Percentiles rank a stretch among this genome's conserved stretches.
Conservation (phyloP, 2,329 filamentous ascomycete genomes). For the Aureobasidium pullulans region DNA sequence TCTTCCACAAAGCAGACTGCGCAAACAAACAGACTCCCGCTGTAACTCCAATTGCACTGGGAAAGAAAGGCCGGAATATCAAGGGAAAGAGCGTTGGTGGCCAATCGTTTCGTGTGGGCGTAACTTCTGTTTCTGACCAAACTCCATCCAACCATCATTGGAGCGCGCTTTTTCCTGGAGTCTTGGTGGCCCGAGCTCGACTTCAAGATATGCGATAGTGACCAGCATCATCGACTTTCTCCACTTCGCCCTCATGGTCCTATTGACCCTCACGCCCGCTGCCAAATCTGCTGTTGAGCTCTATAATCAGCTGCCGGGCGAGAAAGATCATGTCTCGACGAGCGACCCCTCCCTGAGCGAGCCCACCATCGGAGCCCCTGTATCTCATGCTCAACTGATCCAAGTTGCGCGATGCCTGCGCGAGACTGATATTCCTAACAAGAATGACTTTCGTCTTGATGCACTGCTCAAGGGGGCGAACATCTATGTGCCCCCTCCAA, state of each 20-base stretch:
- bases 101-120: background rate
- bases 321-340: conserved; percentile 21
- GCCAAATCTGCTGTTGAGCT: conserved; percentile 55
- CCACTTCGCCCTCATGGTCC: conserved; percentile 51
- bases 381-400: conserved; percentile 64
- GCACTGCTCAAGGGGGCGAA: conserved; percentile 62
- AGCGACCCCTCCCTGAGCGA: conserved; percentile 45
- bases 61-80: background rate
- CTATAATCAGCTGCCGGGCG: conserved; percentile 14
- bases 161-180: background rate
- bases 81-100: conserved; percentile 10
- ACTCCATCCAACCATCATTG: background rate
- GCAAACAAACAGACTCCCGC: conserved; percentile 8
- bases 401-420: conserved; percentile 41
- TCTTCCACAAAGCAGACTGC: conserved; percentile 18
- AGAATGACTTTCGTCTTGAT: conserved; percentile 48
- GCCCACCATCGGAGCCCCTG: conserved; percentile 55
- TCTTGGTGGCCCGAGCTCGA: background rate
- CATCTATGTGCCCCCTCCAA: conserved; percentile 72
- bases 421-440: background rate
- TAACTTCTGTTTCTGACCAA: background rate
- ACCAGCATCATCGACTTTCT: background rate
- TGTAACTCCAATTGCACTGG: background rate
- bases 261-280: conserved; percentile 66
- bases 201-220: background rate